Conservation (phyloP, 805 yeast genomes). For the Blastobotrys mokoenaii region DNA sequence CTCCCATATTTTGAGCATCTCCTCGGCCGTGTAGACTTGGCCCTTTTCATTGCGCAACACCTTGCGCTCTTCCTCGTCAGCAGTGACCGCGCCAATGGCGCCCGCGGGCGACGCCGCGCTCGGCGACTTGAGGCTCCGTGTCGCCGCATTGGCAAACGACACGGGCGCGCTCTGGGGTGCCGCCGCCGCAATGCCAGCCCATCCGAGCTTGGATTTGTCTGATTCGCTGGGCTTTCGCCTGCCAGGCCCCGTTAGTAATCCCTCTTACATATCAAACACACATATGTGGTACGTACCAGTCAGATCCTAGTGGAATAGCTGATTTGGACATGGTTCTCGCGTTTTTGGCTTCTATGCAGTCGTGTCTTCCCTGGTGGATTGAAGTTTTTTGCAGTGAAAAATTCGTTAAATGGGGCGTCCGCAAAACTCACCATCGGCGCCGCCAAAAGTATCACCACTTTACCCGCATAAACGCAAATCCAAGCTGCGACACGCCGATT, state of each 20-base stretch:
- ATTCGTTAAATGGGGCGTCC: not conserved
- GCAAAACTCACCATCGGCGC: not conserved
- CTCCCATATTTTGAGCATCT: constrained; percentile 47
- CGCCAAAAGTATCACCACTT: too few species aligned
- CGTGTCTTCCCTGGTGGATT: too few species aligned
- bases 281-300: constrained; percentile 27
- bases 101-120: not conserved
- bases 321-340: constrained; percentile 21
- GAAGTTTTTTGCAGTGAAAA: not conserved
- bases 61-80: not conserved
- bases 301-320: constrained; percentile 25
- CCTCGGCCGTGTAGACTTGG: constrained; percentile 40
- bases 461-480: too few species aligned
- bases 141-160: constrained; percentile 6
- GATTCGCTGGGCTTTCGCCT: too few species aligned
- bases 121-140: not conserved
- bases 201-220: not conserved
- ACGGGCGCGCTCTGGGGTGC: not conserved
- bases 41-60: constrained; percentile 31
- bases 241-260: too few species aligned
- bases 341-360: not conserved
- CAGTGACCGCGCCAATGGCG: too few species aligned
- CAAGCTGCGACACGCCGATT: too few species aligned
- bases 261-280: too few species aligned
- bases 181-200: not conserved